Base-by-base conservation (phyloP, 2,329 filamentous ascomycete species). In the Talaromyces atroroseus region DNA sequence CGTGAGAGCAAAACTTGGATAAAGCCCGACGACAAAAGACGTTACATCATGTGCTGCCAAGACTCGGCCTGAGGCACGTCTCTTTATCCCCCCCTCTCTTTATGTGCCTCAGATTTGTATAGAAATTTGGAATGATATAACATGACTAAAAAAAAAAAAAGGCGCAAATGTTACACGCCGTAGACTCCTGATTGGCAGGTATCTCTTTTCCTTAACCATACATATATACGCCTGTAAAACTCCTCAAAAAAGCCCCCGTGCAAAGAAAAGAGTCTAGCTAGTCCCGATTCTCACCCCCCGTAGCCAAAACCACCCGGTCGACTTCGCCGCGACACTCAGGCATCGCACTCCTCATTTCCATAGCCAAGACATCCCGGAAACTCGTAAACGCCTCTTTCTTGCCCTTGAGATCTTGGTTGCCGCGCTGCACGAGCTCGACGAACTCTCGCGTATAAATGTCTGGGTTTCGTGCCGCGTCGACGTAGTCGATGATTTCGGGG, bases 381-480 rank as follows among this genome's bases (percentile, higher is more conserved):
- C 74, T 69, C 11, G 76, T 77, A 68, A 84, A 85, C 1, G 82
- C 83, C 63, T 84, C 78, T 56, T 75, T 76, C 63, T 82, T 82
- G 32, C 83, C 84, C 62, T 82, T 84, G 52, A 85, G 69, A 68
- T 82, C 79, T 64, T 85, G 82, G 61, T 87, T 87, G 49, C 80
- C 78, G 59, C 79, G 76, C 71, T 85, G 83, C 8, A 84, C 81
- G 26, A 82, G 73, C 69, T 87, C 83, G 46, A 86, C 81, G 60
- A 86, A 85, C 62, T 86, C 82, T 47, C 83, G 78, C 8, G 82
- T 86, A 69, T 85, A 86, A 62, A 86, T 85, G 63, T 86, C 83
- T 7, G 83, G 84, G 64, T 87, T 87, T 21, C 83, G 80, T 18
- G 81, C 79, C 20, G 78, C 74, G 63, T 86, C 82, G 34, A 87